phyloP scores from a whole-genome alignment of 129 eudicot genomes.

The Daucus carota region DNA sequence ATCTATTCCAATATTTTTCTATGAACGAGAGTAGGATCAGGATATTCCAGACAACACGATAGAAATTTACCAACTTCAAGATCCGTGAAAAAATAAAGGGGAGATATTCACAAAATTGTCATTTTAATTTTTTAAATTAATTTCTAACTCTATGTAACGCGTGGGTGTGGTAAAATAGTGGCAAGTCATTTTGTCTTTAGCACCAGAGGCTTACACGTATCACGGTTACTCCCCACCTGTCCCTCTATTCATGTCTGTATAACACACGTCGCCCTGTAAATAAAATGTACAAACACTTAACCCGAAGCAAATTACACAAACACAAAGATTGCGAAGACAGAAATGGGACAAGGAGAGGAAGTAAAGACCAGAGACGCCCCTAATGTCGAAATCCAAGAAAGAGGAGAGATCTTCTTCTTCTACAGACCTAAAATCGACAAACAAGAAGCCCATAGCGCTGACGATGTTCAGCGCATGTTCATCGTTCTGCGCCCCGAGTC shows the following conservation, averaged over 20 bases:
- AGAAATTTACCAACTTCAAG: too few relatives aligned
- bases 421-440: conserved; percentile 39
- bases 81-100: too few relatives aligned
- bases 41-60: too few relatives aligned
- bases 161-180: neutral
- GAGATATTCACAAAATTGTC: too few relatives aligned
- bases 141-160: neutral
- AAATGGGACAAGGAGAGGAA: conserved; percentile 5
- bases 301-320: neutral
- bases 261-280: neutral
- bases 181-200: neutral
- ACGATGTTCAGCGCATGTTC: conserved; percentile 37
- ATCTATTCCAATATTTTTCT: too few relatives aligned
- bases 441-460: conserved; percentile 32
- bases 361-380: neutral
- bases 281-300: neutral
- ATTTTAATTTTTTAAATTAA: too few relatives aligned
- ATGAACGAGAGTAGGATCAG: too few relatives aligned
- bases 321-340: neutral
- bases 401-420: conserved; percentile 52
- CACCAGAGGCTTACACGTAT: neutral
- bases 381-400: conserved; percentile 22
- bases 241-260: neutral
- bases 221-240: neutral
- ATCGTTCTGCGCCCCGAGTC: conserved; percentile 36